phyloP scores from a whole-genome alignment of 2,329 filamentous ascomycete genomes.

The Xylariaceae sp. region DNA sequence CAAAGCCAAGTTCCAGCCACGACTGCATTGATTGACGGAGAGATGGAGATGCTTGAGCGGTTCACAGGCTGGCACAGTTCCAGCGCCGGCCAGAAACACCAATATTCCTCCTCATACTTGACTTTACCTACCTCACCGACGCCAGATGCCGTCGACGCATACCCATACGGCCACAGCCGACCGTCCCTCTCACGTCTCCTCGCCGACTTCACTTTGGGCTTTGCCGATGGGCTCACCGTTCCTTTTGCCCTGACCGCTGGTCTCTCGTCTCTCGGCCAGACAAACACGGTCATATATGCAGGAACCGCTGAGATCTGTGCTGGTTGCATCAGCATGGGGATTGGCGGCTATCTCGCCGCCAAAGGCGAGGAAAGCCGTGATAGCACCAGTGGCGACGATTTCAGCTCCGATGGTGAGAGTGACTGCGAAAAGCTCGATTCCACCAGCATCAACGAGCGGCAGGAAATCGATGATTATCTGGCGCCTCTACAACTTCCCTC shows the following conservation, averaged over 20 bases:
- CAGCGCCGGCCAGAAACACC: background rate
- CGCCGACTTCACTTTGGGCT: conserved; percentile 67
- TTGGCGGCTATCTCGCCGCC: conserved; percentile 69
- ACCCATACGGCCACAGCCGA: too few species aligned
- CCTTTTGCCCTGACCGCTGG: conserved; percentile 76
- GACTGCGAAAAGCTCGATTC: conserved; percentile 35
- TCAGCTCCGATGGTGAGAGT: conserved; percentile 1
- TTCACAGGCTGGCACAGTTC: conserved; percentile 10
- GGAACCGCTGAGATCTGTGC: conserved; percentile 72
- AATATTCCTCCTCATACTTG: conserved; percentile 16
- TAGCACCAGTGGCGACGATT: background rate
- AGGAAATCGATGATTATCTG: conserved; percentile 22
- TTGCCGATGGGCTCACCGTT: conserved; percentile 75
- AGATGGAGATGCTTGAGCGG: conserved; percentile 9
- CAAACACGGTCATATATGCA: conserved; percentile 64
- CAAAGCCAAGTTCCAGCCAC: background rate
- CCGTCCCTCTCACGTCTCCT: conserved; percentile 35
- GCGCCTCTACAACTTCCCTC: conserved; percentile 23
- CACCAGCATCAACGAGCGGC: background rate
- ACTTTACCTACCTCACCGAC: conserved; percentile 13
- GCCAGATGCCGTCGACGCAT: background rate
- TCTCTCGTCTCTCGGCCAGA: conserved; percentile 61
- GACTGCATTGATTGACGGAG: background rate
- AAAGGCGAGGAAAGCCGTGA: conserved; percentile 42
- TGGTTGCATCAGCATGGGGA: conserved; percentile 73